Base-by-base conservation (phyloP, 1,284 basidiomycete genomes). In the Ustanciosporium gigantosporum region DNA sequence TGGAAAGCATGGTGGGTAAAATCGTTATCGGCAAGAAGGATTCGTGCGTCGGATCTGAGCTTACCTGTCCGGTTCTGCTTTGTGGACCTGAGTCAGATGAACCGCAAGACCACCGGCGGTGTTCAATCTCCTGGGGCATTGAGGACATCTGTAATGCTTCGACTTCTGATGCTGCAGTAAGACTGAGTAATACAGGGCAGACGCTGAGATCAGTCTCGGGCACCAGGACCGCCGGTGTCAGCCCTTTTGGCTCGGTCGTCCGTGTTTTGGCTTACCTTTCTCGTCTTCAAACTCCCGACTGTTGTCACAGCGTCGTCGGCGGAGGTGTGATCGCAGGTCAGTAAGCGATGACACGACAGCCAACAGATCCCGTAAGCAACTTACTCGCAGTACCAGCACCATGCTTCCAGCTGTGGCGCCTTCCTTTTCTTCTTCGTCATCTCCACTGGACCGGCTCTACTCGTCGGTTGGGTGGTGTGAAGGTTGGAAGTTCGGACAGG, bases 371-470 rank as follows among this genome's bases (percentile, higher is more conserved):
- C n/a, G n/a, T n/a, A n/a, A n/a, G n/a, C n/a, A 21, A 74, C 94
- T 79, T 92, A 87, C 81, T 98, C 94, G 83, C 93, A 96, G 80
- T 96, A 96, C 94, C 92, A 96, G 81, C 91, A 94, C 90, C 91
- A 93, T 16, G 91, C 70, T 41, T 70, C 74, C n/a, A 68, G 61
- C 60, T 72, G 70, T 21, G 70, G 62, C 19, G 68, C 61, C 44
- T 68, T 74, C 38, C 59, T 60, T 61, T 79, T 79, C 64, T 79
- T 78, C 60, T 73, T 74, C 15, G 59, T 61, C 77, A 79, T 79
- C 14, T 9, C 32, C 27, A n/a, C n/a, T 29, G n/a, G n/a, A n/a
- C n/a, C n/a, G n/a, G n/a, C n/a, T n/a, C n/a, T n/a, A 29, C 11
- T n/a, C 11, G 9, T 29, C 11, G 9, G 27, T 29, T n/a, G 27